Base-by-base conservation (phyloP, 2,329 filamentous ascomycete genomes). In the Pseudopyrenochaeta lycopersici region DNA sequence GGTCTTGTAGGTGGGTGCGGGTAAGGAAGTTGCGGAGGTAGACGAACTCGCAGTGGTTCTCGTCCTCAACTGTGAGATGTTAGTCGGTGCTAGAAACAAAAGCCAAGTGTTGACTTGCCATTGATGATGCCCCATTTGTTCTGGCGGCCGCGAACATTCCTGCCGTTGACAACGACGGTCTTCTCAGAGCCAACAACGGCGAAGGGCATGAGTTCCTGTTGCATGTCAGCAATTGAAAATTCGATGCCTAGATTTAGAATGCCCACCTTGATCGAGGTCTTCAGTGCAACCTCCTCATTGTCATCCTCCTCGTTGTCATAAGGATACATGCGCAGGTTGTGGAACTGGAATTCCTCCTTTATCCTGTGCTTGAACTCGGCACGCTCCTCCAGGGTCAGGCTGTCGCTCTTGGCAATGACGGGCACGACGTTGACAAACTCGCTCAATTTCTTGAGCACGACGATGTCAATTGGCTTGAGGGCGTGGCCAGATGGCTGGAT, bases 51-150 rank as follows among this genome's bases (percentile, higher is more conserved):
- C 95, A 99, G 85, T 99, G 95, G 81, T 89, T 96, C 85, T 99
- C 95, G 70, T 99, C 94, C 82, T 99, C 95, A 70, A 99, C 94
- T 76, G 48, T 7, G 36, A 5, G 7, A 15, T 38, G 60, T 72
- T 58, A 71, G 68, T 18, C 31, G 10, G 3, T 9, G n/a, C 15
- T 20, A 2, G 5, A 3, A 15, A 23, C 12, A 1, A 15, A 12
- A 5, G 2, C 6, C 6, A 31, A 2, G 17, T 21, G 4, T 30
- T 29, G 21, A 40, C 67, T 27, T 60, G 76, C 76, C 77, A 75
- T 99, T 99, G 84, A 99, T 98, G 64, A 98, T 91, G 70, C 95
- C 95, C 95, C 95, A 99, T 79, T 95, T 89, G 86, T 98, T 99
- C 82, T 99, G 95, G 73, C 95, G 93, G 65, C 93, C 95, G 64